phyloP scores from a whole-genome alignment of 306 rosid genomes.

The Medicago arabica region DNA sequence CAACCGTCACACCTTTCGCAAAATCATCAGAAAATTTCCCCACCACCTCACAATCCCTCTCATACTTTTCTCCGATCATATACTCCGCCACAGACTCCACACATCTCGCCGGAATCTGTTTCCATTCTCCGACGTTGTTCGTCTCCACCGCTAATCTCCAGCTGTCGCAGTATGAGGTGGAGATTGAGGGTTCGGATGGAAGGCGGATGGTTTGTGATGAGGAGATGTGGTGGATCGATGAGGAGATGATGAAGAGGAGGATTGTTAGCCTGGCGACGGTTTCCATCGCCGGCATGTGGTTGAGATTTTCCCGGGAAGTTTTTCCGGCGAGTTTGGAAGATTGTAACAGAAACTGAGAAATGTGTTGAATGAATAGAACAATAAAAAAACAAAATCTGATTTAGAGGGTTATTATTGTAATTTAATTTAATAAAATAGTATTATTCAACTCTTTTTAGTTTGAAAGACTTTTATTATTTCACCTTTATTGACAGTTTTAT shows the following conservation, averaged over 20 bases:
- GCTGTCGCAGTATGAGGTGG: conserved; percentile 67
- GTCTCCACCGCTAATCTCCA: conserved; percentile 86
- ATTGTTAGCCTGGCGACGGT: background rate
- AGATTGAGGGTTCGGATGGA: conserved; percentile 41
- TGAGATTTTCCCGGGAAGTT: conserved; percentile 17
- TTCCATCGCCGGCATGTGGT: conserved; percentile 55
- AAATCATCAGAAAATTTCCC: conserved; percentile 49
- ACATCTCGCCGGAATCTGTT: conserved; percentile 60
- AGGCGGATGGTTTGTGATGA: conserved; percentile 49
- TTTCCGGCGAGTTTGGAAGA: conserved; percentile 37
- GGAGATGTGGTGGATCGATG: conserved; percentile 14
- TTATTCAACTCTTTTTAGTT: too few relatives aligned
- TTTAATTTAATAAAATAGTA: too few relatives aligned
- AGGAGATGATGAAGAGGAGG: conserved; percentile 11
- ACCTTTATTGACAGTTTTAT: too few relatives aligned
- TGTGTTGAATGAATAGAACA: background rate
- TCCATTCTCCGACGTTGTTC: conserved; percentile 74
- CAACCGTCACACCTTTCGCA: conserved; percentile 44
- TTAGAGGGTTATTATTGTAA: too few relatives aligned
- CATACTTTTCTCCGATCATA: conserved; percentile 56
- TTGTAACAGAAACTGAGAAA: background rate
- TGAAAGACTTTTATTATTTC: too few relatives aligned
- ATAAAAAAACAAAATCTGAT: too few relatives aligned
- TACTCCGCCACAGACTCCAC: conserved; percentile 58
- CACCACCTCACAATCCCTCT: conserved; percentile 53